Conservation (phyloP, 2,329 filamentous ascomycete species). For the Neoarthrinium moseri region DNA sequence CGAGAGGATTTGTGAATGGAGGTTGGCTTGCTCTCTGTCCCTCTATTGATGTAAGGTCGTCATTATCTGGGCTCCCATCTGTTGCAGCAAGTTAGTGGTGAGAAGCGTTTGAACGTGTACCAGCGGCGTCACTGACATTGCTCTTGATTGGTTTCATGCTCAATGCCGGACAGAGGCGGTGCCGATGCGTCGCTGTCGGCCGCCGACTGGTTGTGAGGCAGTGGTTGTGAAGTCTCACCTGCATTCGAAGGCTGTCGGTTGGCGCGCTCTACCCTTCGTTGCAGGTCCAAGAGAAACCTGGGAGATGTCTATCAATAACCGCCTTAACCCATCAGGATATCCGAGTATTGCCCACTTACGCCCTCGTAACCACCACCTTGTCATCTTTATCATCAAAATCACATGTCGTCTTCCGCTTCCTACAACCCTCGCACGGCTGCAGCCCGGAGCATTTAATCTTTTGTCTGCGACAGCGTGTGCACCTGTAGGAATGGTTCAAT, state of each 20-base stretch:
- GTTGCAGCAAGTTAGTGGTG: no score
- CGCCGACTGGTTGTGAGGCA: not conserved
- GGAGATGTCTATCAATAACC: conserved; percentile 2
- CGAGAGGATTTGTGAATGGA: conserved; percentile 40
- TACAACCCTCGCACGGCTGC: conserved; percentile 41
- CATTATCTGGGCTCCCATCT: not conserved
- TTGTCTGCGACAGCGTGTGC: conserved; percentile 41
- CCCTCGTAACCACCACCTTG: conserved; percentile 46
- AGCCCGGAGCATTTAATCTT: conserved; percentile 44
- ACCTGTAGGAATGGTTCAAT: conserved; percentile 25
- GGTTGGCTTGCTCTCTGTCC: conserved; percentile 23
- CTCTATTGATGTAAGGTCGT: conserved; percentile 12
- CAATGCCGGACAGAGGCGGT: not conserved
- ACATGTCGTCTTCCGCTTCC: conserved; percentile 38
- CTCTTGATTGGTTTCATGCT: conserved; percentile 24
- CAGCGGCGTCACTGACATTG: conserved; percentile 16
- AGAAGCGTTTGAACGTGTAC: no score
- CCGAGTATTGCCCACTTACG: conserved; percentile 34
- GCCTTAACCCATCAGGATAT: no score
- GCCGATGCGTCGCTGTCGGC: not conserved
- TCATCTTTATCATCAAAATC: conserved; percentile 45
- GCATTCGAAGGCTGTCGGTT: no score
- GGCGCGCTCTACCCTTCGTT: not conserved
- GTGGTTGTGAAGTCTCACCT: no score
- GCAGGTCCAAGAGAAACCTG: conserved; percentile 21